phyloP scores from a whole-genome alignment of 805 yeast genomes.

The Ogataea methanolica region DNA sequence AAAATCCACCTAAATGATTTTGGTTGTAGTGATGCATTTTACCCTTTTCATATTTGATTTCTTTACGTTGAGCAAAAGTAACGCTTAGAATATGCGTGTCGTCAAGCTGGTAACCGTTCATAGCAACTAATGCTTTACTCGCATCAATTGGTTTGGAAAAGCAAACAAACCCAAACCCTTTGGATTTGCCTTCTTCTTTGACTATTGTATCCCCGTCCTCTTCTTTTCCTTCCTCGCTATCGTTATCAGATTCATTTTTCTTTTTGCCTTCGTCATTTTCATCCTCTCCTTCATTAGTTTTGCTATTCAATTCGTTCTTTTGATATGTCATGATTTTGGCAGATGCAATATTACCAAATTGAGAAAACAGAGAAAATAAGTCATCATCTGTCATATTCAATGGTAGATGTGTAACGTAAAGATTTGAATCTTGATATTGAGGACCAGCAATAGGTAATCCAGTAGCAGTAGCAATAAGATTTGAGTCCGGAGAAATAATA shows the following conservation, averaged over 20 bases:
- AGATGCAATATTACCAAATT: constrained; percentile 49
- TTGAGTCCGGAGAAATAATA: constrained; percentile 26
- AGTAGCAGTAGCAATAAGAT: constrained; percentile 23
- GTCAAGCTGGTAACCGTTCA: constrained; percentile 47
- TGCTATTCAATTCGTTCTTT: constrained; percentile 19
- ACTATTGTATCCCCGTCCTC: constrained; percentile 1
- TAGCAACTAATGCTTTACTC: constrained; percentile 60
- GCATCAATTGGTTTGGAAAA: constrained; percentile 65
- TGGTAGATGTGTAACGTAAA: constrained; percentile 66
- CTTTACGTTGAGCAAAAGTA: constrained; percentile 73
- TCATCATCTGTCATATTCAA: constrained; percentile 50
- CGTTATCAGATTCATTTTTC: neutral
- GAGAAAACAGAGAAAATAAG: constrained; percentile 36
- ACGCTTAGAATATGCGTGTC: constrained; percentile 34
- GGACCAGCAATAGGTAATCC: constrained; percentile 42
- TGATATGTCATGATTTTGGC: constrained; percentile 52
- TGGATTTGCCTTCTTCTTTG: constrained; percentile 37
- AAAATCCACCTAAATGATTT: constrained; percentile 28
- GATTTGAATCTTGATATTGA: constrained; percentile 61
- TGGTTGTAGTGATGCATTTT: constrained; percentile 32
- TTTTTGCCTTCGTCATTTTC: neutral
- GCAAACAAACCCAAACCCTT: constrained; percentile 82
- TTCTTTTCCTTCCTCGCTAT: neutral
- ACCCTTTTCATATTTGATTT: constrained; percentile 41
- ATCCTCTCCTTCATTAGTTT: neutral